Conservation (phyloP, 2,329 filamentous ascomycete genomes). For the Thyridium curvatum region DNA sequence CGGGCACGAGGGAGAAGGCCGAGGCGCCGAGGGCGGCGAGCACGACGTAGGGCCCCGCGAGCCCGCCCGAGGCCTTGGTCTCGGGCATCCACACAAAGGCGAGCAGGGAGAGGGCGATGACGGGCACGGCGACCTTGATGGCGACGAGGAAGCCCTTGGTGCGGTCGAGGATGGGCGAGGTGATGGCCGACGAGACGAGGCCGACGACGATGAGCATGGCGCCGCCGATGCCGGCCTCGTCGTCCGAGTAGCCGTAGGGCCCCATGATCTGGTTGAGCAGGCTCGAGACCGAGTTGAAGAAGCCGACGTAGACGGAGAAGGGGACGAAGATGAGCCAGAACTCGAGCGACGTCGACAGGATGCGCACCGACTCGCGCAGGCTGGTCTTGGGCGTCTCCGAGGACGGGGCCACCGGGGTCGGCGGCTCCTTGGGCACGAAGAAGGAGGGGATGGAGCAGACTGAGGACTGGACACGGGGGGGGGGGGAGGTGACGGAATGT, state of each 20-base stretch:
- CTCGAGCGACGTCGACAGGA: constrained; percentile 55
- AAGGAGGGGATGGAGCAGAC: constrained; percentile 67
- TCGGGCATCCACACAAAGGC: constrained; percentile 74
- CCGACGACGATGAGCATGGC: constrained; percentile 86
- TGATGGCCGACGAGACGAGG: constrained; percentile 68
- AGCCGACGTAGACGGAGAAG: constrained; percentile 79
- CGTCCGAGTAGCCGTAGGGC: constrained; percentile 79
- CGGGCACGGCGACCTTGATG: constrained; percentile 67
- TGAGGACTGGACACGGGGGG: constrained; percentile 36
- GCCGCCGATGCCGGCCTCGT: constrained; percentile 82
- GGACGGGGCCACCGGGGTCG: constrained; percentile 69
- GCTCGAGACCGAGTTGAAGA: constrained; percentile 89
- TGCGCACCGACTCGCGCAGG: constrained; percentile 43
- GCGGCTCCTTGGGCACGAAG: constrained; percentile 71
- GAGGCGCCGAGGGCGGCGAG: constrained; percentile 72
- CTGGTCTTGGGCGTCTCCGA: constrained; percentile 51
- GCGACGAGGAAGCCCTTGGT: constrained; percentile 72
- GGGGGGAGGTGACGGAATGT: background rate
- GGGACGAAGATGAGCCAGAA: constrained; percentile 77
- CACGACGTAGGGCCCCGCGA: constrained; percentile 69
- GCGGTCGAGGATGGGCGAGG: constrained; percentile 76
- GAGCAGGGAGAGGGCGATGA: constrained; percentile 69
- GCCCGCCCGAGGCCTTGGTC: constrained; percentile 36
- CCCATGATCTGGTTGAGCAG: constrained; percentile 85
- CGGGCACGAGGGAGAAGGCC: constrained; percentile 73